phyloP scores from a whole-genome alignment of 352 stramenopile species.

The Globisporangium takayamanum region DNA sequence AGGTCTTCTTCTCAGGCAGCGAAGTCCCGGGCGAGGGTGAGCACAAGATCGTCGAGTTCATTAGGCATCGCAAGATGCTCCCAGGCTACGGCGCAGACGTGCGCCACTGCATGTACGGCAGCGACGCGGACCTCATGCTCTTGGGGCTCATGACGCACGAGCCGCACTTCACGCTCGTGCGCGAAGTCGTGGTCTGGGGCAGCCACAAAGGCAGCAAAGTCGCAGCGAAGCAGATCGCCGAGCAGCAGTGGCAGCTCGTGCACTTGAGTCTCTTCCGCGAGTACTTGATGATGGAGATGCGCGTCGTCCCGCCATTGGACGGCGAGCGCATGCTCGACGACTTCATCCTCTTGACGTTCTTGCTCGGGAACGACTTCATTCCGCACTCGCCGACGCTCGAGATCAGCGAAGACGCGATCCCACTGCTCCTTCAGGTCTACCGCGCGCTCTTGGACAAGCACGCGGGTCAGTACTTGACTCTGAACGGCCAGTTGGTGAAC shows the following conservation, averaged over 20 bases:
- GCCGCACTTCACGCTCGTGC: slow-evolving; percentile 96
- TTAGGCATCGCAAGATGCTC: slow-evolving; percentile 89
- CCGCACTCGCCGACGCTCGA: slow-evolving; percentile 97
- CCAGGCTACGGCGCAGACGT: slow-evolving; percentile 92
- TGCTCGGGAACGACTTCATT: slow-evolving; percentile 99
- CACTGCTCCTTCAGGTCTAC: slow-evolving; percentile 90
- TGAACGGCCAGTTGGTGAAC: slow-evolving; percentile 88
- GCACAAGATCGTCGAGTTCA: slow-evolving; percentile 99
- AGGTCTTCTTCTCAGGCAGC: slow-evolving; percentile 95
- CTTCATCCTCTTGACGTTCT: slow-evolving; percentile 99
- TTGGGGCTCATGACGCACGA: slow-evolving; percentile 97
- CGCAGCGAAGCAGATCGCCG: slow-evolving; percentile 87
- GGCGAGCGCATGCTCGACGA: slow-evolving; percentile 98
- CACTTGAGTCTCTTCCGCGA: slow-evolving; percentile 96
- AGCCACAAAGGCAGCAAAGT: slow-evolving; percentile 38
- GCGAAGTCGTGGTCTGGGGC: slow-evolving; percentile 97
- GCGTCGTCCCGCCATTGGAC: slow-evolving; percentile 39
- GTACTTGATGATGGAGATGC: slow-evolving; percentile 98
- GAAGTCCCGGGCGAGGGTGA: slow-evolving; percentile 98
- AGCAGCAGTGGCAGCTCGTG: slow-evolving; percentile 96
- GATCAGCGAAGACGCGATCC: slow-evolving; percentile 98
- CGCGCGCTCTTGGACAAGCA: slow-evolving; percentile 84
- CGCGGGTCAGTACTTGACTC: slow-evolving; percentile 90
- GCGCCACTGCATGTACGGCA: slow-evolving; percentile 98
- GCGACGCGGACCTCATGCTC: slow-evolving; percentile 99